Conservation (phyloP, 805 yeast species). For the Pachysolen tannophilus region DNA sequence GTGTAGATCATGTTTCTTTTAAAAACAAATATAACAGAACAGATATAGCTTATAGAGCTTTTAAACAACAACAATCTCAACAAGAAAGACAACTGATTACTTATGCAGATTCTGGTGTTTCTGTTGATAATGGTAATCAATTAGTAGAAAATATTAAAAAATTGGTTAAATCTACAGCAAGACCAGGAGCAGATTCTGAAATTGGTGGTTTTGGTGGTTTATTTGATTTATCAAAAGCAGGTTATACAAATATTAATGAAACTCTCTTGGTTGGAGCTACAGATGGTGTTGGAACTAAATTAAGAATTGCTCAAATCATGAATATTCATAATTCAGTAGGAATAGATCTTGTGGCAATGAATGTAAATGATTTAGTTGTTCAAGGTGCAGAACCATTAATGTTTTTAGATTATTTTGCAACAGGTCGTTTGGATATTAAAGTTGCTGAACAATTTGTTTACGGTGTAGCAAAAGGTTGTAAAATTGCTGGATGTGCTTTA, state of each 20-base stretch:
- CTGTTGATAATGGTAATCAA: conserved; percentile 90
- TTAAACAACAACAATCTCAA: conserved; percentile 43
- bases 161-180: conserved; percentile 83
- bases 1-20: conserved; percentile 72
- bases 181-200: conserved; percentile 96
- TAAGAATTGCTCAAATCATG: conserved; percentile 87
- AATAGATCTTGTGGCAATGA: conserved; percentile 97
- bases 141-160: conserved; percentile 87
- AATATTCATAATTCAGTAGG: conserved; percentile 96
- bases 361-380: conserved; percentile 93
- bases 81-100: conserved; percentile 46
- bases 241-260: conserved; percentile 64
- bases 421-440: conserved; percentile 79
- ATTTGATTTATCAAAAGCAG: conserved; percentile 84
- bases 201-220: conserved; percentile 99
- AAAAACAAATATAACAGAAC: conserved; percentile 73
- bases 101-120: conserved; percentile 94
- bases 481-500: conserved; percentile 90
- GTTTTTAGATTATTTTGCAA: conserved; percentile 94
- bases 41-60: conserved; percentile 96
- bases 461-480: conserved; percentile 97
- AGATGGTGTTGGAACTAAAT: conserved; percentile 98
- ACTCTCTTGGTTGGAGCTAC: conserved; percentile 94
- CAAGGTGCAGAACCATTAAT: conserved; percentile 98
- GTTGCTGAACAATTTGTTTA: conserved; percentile 83